A percentile compares a stretch with the other conserved stretches of the same genome.
phyloP scores from a whole-genome alignment of 2,329 filamentous ascomycete species.

The Botrytis medusae region DNA sequence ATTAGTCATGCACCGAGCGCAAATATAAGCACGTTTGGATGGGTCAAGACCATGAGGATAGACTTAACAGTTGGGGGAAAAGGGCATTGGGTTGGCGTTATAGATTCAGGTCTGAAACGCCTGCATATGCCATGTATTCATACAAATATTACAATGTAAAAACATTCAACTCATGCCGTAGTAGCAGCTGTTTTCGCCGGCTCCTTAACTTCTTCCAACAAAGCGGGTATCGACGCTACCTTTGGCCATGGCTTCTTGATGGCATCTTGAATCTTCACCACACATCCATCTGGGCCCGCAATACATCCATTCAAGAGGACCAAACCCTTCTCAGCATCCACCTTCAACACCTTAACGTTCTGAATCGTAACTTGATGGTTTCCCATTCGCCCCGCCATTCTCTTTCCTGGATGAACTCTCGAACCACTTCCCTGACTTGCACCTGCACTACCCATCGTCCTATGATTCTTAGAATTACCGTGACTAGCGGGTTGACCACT shows the following conservation, averaged over 20 bases:
- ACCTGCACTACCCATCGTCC: slow-evolving; percentile 86
- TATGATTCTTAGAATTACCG: slow-evolving; percentile 93
- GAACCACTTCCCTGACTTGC: slow-evolving; percentile 90
- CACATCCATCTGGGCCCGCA: slow-evolving; percentile 81
- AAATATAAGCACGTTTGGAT: slow-evolving; percentile 13
- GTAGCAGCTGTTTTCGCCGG: slow-evolving; percentile 38
- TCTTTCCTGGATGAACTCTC: slow-evolving; percentile 91
- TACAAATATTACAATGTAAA: slow-evolving; percentile 34
- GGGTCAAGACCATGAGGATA: not conserved
- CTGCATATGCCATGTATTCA: slow-evolving; percentile 36
- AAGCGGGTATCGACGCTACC: slow-evolving; percentile 45
- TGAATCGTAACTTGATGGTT: slow-evolving; percentile 84
- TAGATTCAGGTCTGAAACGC: slow-evolving; percentile 33
- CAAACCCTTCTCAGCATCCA: slow-evolving; percentile 83
- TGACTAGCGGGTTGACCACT: slow-evolving; percentile 85
- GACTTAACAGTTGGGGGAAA: slow-evolving; percentile 21
- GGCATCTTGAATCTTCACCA: slow-evolving; percentile 85
- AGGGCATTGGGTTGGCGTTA: slow-evolving; percentile 18
- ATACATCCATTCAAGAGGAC: slow-evolving; percentile 85
- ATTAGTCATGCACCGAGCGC: not conserved
- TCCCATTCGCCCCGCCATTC: slow-evolving; percentile 97
- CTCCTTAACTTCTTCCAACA: slow-evolving; percentile 51
- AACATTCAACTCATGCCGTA: slow-evolving; percentile 29
- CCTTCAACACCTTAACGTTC: slow-evolving; percentile 85
- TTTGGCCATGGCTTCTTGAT: slow-evolving; percentile 79